Evolutionary conservation across 305 asterid species (phyloP), one percentile per base, ranked within the genome.

Genomic region (Fraxinus greggii): DNA sequence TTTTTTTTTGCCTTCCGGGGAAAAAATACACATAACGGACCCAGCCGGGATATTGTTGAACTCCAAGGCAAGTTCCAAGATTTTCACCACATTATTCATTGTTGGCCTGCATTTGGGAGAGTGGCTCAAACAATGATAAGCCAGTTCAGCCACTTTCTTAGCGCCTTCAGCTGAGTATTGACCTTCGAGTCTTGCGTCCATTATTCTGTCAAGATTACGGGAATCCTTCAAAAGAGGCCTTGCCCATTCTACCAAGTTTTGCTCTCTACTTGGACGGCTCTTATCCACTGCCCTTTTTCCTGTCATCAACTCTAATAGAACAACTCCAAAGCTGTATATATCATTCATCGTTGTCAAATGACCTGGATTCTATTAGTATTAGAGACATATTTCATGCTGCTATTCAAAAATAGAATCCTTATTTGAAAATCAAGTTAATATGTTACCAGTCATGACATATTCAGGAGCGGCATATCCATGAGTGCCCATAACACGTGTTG

Each of bases 391-490:
- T 54, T 54, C 24, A n/a, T 54, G 24, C 63, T n/a, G 24, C 8
- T 54, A n/a, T 17, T 54, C 63, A 56, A 2, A 40, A 72, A 59
- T 42, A 10, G 13, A 1, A 1, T 1, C n/a, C 15, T 4, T 9
- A 28, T 48, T 31, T 45, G 48, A 56, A 56, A 56, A 19, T 40
- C 31, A 24, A 17, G n/a, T 26, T 2, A 4, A 51, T 5, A 51
- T n/a, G 61, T 77, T 72, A 92, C 98, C 97, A 76, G 97, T 91
- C 98, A 91, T 89, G 79, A 95, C 75, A 70, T 95, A 95, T 78
- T 95, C 98, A 0, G 98, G 98, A 24, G 98, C 98, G 7, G 97
- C 95, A 1, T 93, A 95, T 48, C 98, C 98, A 13, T 89, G 93
- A 8, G 98, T 95, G 9, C 98, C 98, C 98, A 95, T 92, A 29